These are phyloP conservation scores for Aspergillus costaricaensis DNA, from an alignment of 2,329 filamentous ascomycete species.

Conservation along the genomic window DNA sequence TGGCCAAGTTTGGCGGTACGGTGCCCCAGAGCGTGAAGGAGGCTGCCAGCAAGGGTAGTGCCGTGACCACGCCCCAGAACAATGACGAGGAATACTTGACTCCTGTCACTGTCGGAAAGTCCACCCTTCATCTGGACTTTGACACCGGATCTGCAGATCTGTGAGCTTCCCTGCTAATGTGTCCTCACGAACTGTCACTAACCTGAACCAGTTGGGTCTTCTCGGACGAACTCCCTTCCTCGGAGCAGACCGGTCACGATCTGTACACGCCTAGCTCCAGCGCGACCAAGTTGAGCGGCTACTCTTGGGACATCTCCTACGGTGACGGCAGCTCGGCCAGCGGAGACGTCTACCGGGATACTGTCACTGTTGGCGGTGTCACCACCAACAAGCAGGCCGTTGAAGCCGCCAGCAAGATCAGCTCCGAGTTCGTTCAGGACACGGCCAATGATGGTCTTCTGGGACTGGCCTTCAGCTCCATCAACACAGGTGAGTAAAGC, in stretches of 20 bases:
- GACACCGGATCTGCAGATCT: constrained; percentile 71
- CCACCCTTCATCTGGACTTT: constrained; percentile 66
- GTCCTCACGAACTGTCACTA: constrained; percentile 3
- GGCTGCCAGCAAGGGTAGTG: constrained; percentile 36
- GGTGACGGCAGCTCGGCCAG: constrained; percentile 65
- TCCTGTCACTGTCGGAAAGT: constrained; percentile 65
- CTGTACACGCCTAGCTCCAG: constrained; percentile 59
- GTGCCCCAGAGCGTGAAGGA: constrained; percentile 34
- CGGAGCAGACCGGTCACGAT: constrained; percentile 56
- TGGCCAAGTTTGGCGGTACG: constrained; percentile 33
- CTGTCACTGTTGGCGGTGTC: constrained; percentile 62
- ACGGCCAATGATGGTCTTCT: constrained; percentile 60
- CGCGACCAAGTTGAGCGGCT: constrained; percentile 49
- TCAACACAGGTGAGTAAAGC: constrained; percentile 54
- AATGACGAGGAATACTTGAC: constrained; percentile 61
- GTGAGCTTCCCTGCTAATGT: constrained; percentile 47
- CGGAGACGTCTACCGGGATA: constrained; percentile 67
- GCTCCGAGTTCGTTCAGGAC: constrained; percentile 54
- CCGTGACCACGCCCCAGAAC: constrained; percentile 48
- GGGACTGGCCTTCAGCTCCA: constrained; percentile 60
- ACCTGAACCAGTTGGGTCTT: constrained; percentile 61
- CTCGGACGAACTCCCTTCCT: constrained; percentile 57
- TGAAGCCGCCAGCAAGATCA: constrained; percentile 64
- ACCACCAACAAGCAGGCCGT: constrained; percentile 64
- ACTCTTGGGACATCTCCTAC: constrained; percentile 63